These are phyloP conservation scores for Sporobolomyces roseus DNA, from an alignment of 768 basidiomycete genomes.

Conservation along the genomic window DNA sequence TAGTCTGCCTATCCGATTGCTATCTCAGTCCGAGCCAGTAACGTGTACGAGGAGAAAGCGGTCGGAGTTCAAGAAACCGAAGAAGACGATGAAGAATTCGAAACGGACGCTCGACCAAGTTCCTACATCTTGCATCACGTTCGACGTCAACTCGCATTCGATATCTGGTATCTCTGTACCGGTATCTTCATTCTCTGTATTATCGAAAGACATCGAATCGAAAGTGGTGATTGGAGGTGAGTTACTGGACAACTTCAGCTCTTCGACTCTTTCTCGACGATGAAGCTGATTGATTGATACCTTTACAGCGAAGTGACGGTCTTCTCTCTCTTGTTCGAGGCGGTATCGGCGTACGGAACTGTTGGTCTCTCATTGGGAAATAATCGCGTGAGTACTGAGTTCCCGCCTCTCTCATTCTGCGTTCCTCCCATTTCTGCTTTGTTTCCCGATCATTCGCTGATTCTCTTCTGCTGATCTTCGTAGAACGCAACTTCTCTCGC, in stretches of 20 bases:
- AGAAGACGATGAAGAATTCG: conserved; percentile 32
- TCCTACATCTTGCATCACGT: conserved; percentile 55
- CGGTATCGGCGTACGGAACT: conserved; percentile 64
- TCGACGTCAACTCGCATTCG: conserved; percentile 83
- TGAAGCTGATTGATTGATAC: background rate
- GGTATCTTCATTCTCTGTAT: conserved; percentile 88
- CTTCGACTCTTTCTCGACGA: background rate
- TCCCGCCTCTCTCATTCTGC: background rate
- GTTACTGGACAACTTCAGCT: background rate
- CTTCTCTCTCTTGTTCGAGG: conserved; percentile 58
- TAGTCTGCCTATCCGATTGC: conserved; percentile 50
- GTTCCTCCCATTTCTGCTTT: too few species aligned
- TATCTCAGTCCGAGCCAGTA: conserved; percentile 66
- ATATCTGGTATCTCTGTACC: conserved; percentile 95
- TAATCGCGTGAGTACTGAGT: conserved; percentile 57
- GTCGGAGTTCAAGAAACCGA: conserved; percentile 54
- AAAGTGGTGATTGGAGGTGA: conserved; percentile 14
- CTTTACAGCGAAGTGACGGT: conserved; percentile 30
- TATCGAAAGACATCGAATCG: conserved; percentile 58
- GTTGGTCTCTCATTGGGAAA: conserved; percentile 86
- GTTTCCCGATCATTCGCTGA: background rate
- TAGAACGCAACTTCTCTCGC: conserved; percentile 77
- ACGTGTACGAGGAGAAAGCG: conserved; percentile 81
- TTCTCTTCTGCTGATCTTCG: background rate
- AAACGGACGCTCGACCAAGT: conserved; percentile 35